A percentile compares a stretch with the other conserved stretches of the same genome.
Conservation (phyloP, 352 stramenopile genomes). For the Pythium rhizo-oryzae region DNA sequence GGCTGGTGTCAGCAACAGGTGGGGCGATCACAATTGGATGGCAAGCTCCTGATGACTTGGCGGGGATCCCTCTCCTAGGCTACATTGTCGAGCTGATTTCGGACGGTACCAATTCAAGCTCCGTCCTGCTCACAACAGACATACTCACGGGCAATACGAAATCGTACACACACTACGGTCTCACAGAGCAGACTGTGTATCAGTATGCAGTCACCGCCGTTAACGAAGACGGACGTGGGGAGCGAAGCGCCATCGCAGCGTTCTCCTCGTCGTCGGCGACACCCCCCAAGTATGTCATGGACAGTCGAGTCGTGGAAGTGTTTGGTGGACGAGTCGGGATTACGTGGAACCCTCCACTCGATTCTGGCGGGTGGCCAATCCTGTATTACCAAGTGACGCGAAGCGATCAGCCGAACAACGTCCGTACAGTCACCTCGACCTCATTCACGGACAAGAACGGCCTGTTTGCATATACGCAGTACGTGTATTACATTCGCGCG, state of each 20-base stretch:
- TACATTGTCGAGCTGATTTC: slow-evolving; percentile 40
- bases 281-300: slow-evolving; percentile 28
- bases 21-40: slow-evolving; percentile 52
- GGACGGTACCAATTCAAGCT: slow-evolving; percentile 1
- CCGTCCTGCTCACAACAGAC: background rate
- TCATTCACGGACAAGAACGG: slow-evolving; percentile 37
- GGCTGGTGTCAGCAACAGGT: slow-evolving; percentile 34
- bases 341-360: slow-evolving; percentile 44
- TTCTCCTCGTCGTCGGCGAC: slow-evolving; percentile 28
- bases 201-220: slow-evolving; percentile 43
- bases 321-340: slow-evolving; percentile 42
- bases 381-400: slow-evolving; percentile 46
- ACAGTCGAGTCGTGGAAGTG: slow-evolving; percentile 7
- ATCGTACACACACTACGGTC: slow-evolving; percentile 45
- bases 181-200: slow-evolving; percentile 47
- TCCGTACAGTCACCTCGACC: slow-evolving; percentile 6
- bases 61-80: slow-evolving; percentile 40
- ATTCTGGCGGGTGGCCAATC: slow-evolving; percentile 49
- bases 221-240: slow-evolving; percentile 51
- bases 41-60: slow-evolving; percentile 48
- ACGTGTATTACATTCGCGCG: slow-evolving; percentile 46
- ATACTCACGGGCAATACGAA: slow-evolving; percentile 16
- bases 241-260: slow-evolving; percentile 30
- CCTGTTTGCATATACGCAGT: slow-evolving; percentile 37
- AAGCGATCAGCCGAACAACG: slow-evolving; percentile 15